Evolutionary conservation across 108 stramenopile genomes (phyloP).

Genomic region (Cyclotella baltica): DNA sequence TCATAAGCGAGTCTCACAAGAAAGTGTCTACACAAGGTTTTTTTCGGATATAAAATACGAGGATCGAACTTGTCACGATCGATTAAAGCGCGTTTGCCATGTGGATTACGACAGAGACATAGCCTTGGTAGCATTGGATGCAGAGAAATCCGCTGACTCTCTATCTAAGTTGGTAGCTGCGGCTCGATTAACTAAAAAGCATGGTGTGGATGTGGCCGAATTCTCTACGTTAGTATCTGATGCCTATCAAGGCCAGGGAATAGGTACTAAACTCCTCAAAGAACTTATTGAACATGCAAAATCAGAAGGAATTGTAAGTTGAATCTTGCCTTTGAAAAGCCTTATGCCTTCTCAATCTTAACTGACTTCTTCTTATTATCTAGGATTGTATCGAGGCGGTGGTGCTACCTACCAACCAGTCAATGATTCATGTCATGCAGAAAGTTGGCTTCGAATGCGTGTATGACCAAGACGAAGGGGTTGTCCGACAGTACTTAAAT

Average conservation of each 20-base stretch:
- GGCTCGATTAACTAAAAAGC: conserved; percentile 33
- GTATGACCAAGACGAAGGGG: conserved; percentile 31
- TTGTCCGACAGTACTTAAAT: conserved; percentile 31
- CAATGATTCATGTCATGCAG: conserved; percentile 47
- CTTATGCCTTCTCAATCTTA: too few relatives aligned
- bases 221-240: conserved; percentile 39
- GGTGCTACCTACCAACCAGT: conserved; percentile 30
- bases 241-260: conserved; percentile 37
- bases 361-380: too few relatives aligned
- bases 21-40: conserved; percentile 41
- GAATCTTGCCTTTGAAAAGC: too few relatives aligned
- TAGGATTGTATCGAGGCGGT: conserved; percentile 41
- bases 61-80: conserved; percentile 32
- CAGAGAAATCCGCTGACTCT: conserved; percentile 22
- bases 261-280: conserved; percentile 26
- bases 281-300: conserved; percentile 22
- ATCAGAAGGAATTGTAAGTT: conserved; percentile 25
- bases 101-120: conserved; percentile 50
- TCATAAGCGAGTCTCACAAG: conserved; percentile 37
- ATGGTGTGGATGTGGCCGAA: conserved; percentile 36
- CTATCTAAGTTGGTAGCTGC: conserved; percentile 37
- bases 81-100: conserved; percentile 41
- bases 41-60: conserved; percentile 30
- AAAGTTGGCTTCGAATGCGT: conserved; percentile 36
- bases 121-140: conserved; percentile 44